phyloP scores from a whole-genome alignment of 768 basidiomycete species.

The Lactarius sp. region DNA sequence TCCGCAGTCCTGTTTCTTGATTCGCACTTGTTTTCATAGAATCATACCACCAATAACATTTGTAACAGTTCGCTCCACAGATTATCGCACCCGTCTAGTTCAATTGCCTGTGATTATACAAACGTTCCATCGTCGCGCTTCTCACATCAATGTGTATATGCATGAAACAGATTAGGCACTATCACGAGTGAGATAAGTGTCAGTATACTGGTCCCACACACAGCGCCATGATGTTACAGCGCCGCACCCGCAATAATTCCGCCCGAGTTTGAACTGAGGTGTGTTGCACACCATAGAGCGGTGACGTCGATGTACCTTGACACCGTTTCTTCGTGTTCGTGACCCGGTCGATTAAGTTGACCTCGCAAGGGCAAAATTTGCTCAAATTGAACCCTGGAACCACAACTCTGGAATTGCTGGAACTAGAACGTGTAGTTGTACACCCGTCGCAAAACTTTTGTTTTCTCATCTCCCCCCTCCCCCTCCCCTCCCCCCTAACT shows the following conservation, averaged over 20 bases:
- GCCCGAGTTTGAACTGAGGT: neutral
- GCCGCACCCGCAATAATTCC: conserved; percentile 10
- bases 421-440: no score
- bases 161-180: neutral
- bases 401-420: no score
- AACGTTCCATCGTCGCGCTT: neutral
- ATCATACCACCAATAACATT: conserved; percentile 3
- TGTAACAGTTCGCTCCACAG: neutral
- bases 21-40: conserved; percentile 18
- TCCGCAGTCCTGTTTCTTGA: neutral
- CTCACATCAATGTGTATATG: no score
- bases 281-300: neutral
- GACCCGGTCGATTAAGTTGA: conserved; percentile 8
- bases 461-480: neutral
- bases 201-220: neutral
- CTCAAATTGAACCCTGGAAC: neutral
- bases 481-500: no score
- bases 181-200: neutral
- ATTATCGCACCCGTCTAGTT: neutral
- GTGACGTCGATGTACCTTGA: conserved; percentile 10
- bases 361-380: neutral
- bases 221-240: conserved; percentile 6
- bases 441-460: neutral
- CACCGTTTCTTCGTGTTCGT: neutral
- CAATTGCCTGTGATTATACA: no score